Base-by-base conservation (phyloP, 2,329 filamentous ascomycete genomes). In the Xylaria sp. region DNA sequence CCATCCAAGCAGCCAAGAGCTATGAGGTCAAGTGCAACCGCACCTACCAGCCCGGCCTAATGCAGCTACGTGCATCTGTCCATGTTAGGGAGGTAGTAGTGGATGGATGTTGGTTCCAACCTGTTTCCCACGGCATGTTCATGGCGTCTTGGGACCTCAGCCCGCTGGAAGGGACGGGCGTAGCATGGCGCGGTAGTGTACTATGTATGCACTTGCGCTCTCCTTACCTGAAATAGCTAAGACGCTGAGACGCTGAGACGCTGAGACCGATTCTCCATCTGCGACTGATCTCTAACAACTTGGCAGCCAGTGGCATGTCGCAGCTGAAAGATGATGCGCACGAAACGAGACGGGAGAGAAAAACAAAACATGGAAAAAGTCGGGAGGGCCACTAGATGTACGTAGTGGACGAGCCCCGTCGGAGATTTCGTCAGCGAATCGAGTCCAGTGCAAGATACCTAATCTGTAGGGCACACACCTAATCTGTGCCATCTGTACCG, bases 251-350 rank as follows among this genome's bases (percentile, higher is more conserved):
- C 47, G 39, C 21, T 48, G 48, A n/a, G n/a, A 42, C 44, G 26
- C 45, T 47, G 39, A 37, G 54, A 19, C 17, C 22, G 20, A 38
- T 22, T 45, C n/a, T 51, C 53, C 53, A 45, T 19, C 47, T 19
- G 53, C 50, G 48, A 60, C 54, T 44, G 22, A 39, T 49, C 44
- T 60, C 53, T 52, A 42, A 60, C 54, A 48, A 19, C 54, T 60
- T 60, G 54, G 57, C 50, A 39, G 39, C 19, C 44, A 29, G 21
- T 44, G 44, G 41, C n/a, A 43, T 37, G 48, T 54, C 39, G 39
- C 41, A 50, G 17, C 13, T 29, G 18, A 26, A 6, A 26, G 9
- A 26, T 26, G 16, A 34, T 7, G 11, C 29, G 29, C 29, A 34
- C 16, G 29, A 34, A 34, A 13, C 16, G 29, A 34, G 11, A n/a